Evolutionary conservation across 352 stramenopile species (phyloP), one percentile per base, ranked within the genome.

Genomic region (Pythium aristosporum): DNA sequence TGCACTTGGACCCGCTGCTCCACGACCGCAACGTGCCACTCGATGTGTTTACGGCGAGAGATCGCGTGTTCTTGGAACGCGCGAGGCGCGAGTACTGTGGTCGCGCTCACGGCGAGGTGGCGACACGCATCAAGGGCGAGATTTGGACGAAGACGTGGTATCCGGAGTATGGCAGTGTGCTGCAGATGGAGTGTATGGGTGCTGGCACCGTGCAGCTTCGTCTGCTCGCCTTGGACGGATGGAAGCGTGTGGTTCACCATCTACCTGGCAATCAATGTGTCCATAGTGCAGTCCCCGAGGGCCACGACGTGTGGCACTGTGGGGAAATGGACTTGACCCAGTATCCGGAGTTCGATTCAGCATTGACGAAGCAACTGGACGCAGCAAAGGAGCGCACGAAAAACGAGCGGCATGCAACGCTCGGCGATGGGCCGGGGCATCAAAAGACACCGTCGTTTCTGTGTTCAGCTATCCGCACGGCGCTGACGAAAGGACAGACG

Each of bases 391-490:
- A 36, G 12, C 23, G 61, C 3, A 28, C 72, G 72, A n/a, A 51
- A 65, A 21, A 36, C 43, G 28, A 53, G 36, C 52, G 61, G 3
- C 21, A 39, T n/a, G 61, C 34, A 10, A 44, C 21, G 0, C 28
- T 39, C 25, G 58, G 58, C 10, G 44, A 44, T 7, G 61, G 28
- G 0, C 47, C 73, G 1, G 73, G 72, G 0, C 72, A 86, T 48
- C 79, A 86, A 47, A 87, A 85, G 67, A 87, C 75, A 0, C 79
- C 76, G 9, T 53, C 78, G 36, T 87, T 88, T 20, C 69, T 87
- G 13, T 72, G 60, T 1, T 46, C 69, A 8, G 47, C 78, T 0
- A 50, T 85, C 4, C 54, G 58, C 11, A 67, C 55, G 30, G 52
- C 62, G 4, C 23, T 74, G 39, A 23, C 37, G 13, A 49, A 39